Base-by-base conservation (phyloP, 73 alveolate genomes). In the Stentor coeruleus region DNA sequence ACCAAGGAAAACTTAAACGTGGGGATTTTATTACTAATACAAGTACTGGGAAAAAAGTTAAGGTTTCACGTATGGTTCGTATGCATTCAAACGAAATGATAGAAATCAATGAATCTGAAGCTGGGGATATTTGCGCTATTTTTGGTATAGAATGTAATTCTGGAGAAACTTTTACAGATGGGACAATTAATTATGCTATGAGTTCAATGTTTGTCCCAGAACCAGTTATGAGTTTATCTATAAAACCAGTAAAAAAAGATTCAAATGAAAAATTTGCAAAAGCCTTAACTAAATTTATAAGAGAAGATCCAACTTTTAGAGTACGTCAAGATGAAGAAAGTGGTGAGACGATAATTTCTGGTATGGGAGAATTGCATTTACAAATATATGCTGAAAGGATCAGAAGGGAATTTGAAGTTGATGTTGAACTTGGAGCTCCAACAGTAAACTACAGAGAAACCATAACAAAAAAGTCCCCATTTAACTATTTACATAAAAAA, bases 341-440 rank as follows among this genome's bases (percentile, higher is more conserved):
- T 88, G 95, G 91, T 33, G 99, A 96, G 81, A 96, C 97, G 76
- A 87, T 96, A 76, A 94, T 96, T 82, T 94, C 98, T 14, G 99
- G 99, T 20, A 96, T 96, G 99, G 99, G 99, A 41, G 99, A 96
- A 84, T 93, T 96, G 58, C 99, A 96, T 86, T 82, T 96, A 60
- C 89, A 90, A 74, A 91, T 93, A 58, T 94, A 92, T 82, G 94
- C 96, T 49, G 99, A 96, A 86, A 86, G 99, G 80, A 86, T 96
- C 91, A 96, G 91, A 89, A 84, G 99, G 42, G 99, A 96, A 77
- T 94, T 87, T 81, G 94, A 90, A 35, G 83, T 93, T 37, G 97
- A 89, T 26, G 94, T 90, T 3, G 74, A 39, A 39, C 91, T 96
- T 3, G 99, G 99, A 26, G 90, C 91, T 81, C 99, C 99, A 1